These are phyloP conservation scores for Aspergillus nomiae DNA, from an alignment of 2,329 filamentous ascomycete species.

Conservation along the genomic window DNA sequence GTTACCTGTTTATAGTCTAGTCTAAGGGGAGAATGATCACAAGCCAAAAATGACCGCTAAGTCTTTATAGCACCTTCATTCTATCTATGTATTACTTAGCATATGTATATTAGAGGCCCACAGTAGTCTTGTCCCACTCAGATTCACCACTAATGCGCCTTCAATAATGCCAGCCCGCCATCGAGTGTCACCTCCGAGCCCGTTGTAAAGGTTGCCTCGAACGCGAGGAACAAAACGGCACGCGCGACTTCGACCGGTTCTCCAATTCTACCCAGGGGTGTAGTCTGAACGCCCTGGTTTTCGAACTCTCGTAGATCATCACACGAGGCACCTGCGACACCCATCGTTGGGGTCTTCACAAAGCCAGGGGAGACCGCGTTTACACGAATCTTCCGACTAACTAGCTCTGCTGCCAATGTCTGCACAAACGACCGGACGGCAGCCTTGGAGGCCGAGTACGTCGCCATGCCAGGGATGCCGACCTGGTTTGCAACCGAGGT, in stretches of 20 bases:
- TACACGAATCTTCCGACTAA: conserved; percentile 4
- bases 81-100: not conserved
- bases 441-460: conserved; percentile 12
- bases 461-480: conserved; percentile 11
- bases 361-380: conserved; percentile 15
- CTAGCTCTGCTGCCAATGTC: conserved; percentile 13
- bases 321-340: conserved; percentile 3
- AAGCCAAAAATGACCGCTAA: not conserved
- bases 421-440: conserved; percentile 13
- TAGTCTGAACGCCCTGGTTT: conserved; percentile 6
- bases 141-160: not conserved
- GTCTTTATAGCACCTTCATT: not conserved
- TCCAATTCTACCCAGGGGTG: conserved; percentile 10
- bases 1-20: not conserved
- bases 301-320: conserved; percentile 13
- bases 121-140: not conserved
- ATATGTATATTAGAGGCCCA: not conserved
- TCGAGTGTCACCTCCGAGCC: conserved; percentile 11
- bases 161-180: conserved; percentile 9
- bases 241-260: conserved; percentile 9
- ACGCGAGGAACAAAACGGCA: conserved; percentile 10
- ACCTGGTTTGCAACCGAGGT: conserved; percentile 9
- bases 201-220: conserved; percentile 16
- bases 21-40: not conserved
- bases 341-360: conserved; percentile 16